Evolutionary conservation across 495 filamentous ascomycete species (phyloP), one percentile per base, ranked within the genome.

Genomic region (Tricharina praecox): DNA sequence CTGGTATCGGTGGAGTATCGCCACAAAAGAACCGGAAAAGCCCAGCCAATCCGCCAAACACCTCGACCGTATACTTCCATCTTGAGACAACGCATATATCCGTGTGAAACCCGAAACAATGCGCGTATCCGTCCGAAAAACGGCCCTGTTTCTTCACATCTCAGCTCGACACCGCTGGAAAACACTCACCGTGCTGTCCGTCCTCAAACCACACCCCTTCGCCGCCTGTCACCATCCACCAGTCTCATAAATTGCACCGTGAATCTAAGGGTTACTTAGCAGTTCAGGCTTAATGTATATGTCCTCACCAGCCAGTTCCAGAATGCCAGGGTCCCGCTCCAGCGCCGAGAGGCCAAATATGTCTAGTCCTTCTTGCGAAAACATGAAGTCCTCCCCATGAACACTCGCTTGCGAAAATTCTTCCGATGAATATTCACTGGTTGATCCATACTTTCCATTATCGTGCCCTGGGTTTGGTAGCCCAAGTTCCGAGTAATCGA

Each of bases 231-330:
- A n/a, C n/a, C 13, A 32, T 32, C 28, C 28, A 13, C 7, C 13
- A 7, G 7, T 32, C 7, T 32, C 28, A 32, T 13, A 32, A 32
- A 32, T 13, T 7, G 28, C 7, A 32, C 7, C 28, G 28, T 32
- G 28, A 7, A 32, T 55, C 26, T 57, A 50, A 2, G 53, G 47
- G 21, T 58, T 49, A 28, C 46, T 50, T 18, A 60, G 45, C 32
- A 57, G 43, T 38, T 61, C 58, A n/a, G 58, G 57, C 32, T 61
- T 61, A 30, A 60, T 60, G 28, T 60, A 61, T 19, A 53, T 51
- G 41, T 55, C 56, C 23, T 59, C 52, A 32, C 34, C 44, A 23
- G 16, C 35, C 11, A 53, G 51, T 21, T 42, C 51, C 28, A 61
- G 43, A 33, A 61, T 60, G 26, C 51, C 50, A 4, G 58, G 58